These are phyloP conservation scores for Metschnikowia orientalis DNA, from an alignment of 805 yeast genomes.

Conservation along the genomic window DNA sequence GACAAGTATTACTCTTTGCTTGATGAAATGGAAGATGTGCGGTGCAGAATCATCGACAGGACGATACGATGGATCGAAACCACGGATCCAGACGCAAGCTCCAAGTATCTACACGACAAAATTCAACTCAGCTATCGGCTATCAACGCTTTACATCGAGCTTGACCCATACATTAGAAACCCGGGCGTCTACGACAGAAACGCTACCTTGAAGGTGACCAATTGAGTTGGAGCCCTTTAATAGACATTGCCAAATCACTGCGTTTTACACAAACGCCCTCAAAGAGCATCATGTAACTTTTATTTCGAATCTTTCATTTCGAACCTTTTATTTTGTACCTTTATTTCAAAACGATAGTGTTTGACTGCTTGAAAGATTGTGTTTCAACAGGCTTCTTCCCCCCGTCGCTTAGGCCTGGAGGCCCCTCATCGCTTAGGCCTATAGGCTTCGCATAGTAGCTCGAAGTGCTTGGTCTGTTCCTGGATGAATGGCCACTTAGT, in stretches of 20 bases:
- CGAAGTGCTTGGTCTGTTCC: conserved; percentile 38
- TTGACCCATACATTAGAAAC: conserved; percentile 81
- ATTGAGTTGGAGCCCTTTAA: too few relatives aligned
- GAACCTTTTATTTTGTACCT: too few relatives aligned
- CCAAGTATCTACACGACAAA: conserved; percentile 49
- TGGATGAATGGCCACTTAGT: conserved; percentile 23
- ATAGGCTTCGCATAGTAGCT: conserved; percentile 38
- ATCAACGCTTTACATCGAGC: conserved; percentile 55
- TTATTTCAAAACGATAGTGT: too few relatives aligned
- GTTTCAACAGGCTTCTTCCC: too few relatives aligned
- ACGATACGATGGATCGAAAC: conserved; percentile 80
- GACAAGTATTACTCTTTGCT: conserved; percentile 39
- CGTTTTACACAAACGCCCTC: conserved; percentile 3
- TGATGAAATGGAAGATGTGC: conserved; percentile 52
- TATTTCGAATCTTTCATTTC: not conserved
- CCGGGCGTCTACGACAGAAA: conserved; percentile 75
- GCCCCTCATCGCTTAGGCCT: conserved; percentile 17
- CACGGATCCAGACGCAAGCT: conserved; percentile 46
- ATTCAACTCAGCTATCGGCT: conserved; percentile 49
- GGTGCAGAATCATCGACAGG: conserved; percentile 51
- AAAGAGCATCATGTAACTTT: conserved; percentile 1
- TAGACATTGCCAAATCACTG: not conserved
- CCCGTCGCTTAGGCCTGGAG: too few relatives aligned
- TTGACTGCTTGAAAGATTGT: too few relatives aligned
- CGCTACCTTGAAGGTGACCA: conserved; percentile 41